phyloP scores from a whole-genome alignment of 2,329 filamentous ascomycete genomes.

The Xylariales sp. region DNA sequence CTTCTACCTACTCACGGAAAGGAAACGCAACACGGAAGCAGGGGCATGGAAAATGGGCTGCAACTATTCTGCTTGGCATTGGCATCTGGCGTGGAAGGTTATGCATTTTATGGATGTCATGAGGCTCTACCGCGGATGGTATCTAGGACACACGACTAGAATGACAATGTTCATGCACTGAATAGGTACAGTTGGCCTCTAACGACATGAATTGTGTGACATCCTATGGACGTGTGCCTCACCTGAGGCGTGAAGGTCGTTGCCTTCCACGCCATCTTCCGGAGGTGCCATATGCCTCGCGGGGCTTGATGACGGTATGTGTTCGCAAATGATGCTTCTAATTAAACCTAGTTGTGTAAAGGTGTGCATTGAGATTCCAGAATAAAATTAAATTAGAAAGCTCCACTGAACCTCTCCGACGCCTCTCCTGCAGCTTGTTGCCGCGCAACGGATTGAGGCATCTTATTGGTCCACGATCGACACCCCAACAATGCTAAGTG shows the following conservation, averaged over 20 bases:
- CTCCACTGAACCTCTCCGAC: no score
- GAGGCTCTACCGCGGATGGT: constrained; percentile 6
- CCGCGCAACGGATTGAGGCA: not conserved
- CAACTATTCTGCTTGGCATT: constrained; percentile 24
- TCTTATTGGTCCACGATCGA: constrained; percentile 1
- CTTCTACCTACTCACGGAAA: constrained; percentile 16
- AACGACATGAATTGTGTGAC: constrained; percentile 1
- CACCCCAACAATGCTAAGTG: constrained; percentile 1
- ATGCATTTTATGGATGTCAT: constrained; percentile 21
- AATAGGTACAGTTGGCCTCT: constrained; percentile 10
- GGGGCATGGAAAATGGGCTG: constrained; percentile 21
- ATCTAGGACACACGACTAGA: not conserved
- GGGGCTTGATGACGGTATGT: no score
- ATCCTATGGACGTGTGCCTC: not conserved
- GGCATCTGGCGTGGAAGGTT: constrained; percentile 24
- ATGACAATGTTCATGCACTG: constrained; percentile 1
- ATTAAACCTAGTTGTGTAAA: no score
- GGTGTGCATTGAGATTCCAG: no score
- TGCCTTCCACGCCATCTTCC: no score
- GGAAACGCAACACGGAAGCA: constrained; percentile 21
- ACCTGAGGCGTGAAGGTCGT: no score
- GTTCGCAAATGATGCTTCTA: no score
- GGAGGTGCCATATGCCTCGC: no score
- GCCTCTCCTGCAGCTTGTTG: not conserved
- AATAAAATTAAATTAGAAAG: no score